Conservation (phyloP, 2,329 filamentous ascomycete species). For the Didymella pinodella region DNA sequence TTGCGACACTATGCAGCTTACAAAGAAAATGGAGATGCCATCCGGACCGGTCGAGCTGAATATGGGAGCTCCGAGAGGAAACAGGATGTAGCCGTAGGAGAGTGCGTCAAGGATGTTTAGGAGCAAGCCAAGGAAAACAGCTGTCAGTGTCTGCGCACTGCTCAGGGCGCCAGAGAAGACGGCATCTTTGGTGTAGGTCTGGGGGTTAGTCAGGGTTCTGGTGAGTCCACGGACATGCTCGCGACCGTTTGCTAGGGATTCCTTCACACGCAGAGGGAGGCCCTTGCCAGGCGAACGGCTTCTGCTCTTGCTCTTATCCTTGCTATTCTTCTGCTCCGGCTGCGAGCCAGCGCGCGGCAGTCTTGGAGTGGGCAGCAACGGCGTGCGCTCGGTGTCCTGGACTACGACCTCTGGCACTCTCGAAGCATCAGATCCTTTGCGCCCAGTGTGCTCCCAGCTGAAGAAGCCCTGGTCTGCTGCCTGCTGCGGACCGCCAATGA, state of each 20-base stretch:
- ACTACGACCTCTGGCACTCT: slow-evolving; percentile 36
- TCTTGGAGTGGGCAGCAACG: slow-evolving; percentile 50
- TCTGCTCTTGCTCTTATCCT: slow-evolving; percentile 19
- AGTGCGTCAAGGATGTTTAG: slow-evolving; percentile 94
- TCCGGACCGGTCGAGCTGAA: slow-evolving; percentile 89
- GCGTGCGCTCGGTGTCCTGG: slow-evolving; percentile 46
- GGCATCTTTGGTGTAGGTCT: slow-evolving; percentile 73
- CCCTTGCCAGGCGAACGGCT: slow-evolving; percentile 35
- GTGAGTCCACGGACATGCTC: slow-evolving; percentile 32
- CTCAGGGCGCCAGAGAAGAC: slow-evolving; percentile 71
- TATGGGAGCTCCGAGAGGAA: slow-evolving; percentile 85
- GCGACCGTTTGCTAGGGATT: slow-evolving; percentile 29
- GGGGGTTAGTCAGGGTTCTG: slow-evolving; percentile 64
- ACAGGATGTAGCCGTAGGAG: slow-evolving; percentile 90
- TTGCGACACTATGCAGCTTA: slow-evolving; percentile 95
- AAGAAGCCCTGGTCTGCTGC: slow-evolving; percentile 32
- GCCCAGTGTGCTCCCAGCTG: slow-evolving; percentile 23
- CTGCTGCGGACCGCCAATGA: slow-evolving; percentile 31
- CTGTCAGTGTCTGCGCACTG: slow-evolving; percentile 77
- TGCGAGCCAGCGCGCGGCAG: slow-evolving; percentile 36
- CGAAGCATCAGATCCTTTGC: slow-evolving; percentile 7
- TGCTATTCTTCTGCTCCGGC: slow-evolving; percentile 24
- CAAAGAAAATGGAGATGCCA: slow-evolving; percentile 98
- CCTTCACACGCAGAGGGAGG: slow-evolving; percentile 29
- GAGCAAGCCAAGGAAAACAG: slow-evolving; percentile 85